Percentiles rank a stretch among this genome's conserved stretches.
phyloP scores from a whole-genome alignment of 768 basidiomycete species.

The Daedaleopsis sinensis region DNA sequence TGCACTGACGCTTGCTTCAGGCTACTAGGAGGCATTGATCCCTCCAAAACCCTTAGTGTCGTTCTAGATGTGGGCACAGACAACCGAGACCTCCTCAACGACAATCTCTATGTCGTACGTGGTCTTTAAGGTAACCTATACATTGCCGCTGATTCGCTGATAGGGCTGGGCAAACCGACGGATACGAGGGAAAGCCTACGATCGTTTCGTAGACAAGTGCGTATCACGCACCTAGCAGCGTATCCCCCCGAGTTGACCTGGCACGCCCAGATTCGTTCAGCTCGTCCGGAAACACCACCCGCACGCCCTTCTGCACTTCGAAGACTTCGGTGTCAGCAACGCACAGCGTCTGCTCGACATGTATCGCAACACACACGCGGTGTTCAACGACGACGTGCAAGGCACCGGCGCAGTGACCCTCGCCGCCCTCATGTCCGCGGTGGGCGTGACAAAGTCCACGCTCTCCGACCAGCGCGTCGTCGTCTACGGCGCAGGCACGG shows the following conservation, averaged over 20 bases:
- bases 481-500: constrained; percentile 81
- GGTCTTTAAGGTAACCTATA: background rate
- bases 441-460: constrained; percentile 63
- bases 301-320: constrained; percentile 73
- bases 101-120: constrained; percentile 63
- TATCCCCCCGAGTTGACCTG: background rate
- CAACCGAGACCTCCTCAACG: constrained; percentile 63
- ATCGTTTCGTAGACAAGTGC: constrained; percentile 76
- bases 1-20: constrained; percentile 32
- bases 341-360: constrained; percentile 67
- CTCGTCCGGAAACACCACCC: constrained; percentile 75
- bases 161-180: constrained; percentile 78
- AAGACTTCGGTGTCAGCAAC: constrained; percentile 83
- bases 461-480: constrained; percentile 77
- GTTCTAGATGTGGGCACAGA: constrained; percentile 80
- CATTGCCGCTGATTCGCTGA: background rate
- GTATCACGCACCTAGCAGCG: constrained; percentile 13
- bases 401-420: constrained; percentile 79
- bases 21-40: constrained; percentile 68
- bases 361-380: constrained; percentile 64
- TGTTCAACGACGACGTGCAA: constrained; percentile 91
- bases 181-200: constrained; percentile 72
- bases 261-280: constrained; percentile 63
- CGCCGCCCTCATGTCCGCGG: constrained; percentile 67
- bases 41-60: constrained; percentile 58